Percentiles rank a stretch among this genome's conserved stretches.
These are phyloP conservation scores for Paraconiothyrium sp. DNA, from an alignment of 2,329 filamentous ascomycete species.

Conservation along the genomic window DNA sequence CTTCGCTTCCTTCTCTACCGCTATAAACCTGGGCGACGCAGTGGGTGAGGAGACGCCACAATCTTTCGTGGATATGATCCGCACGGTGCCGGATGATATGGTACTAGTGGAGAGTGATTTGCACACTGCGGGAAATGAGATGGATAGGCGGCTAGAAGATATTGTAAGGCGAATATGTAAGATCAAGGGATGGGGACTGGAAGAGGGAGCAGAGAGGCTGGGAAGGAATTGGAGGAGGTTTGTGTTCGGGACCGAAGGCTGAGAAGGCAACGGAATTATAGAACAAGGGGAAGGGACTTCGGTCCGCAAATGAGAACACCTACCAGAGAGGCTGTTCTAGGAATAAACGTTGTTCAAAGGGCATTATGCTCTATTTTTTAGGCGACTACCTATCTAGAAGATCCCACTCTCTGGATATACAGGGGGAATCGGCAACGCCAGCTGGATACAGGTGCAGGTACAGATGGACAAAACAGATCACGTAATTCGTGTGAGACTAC, in stretches of 20 bases:
- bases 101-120: constrained; percentile 91
- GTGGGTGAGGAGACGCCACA: constrained; percentile 57
- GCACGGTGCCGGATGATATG: constrained; percentile 76
- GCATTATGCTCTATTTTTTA: not conserved
- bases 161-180: constrained; percentile 79
- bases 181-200: constrained; percentile 79
- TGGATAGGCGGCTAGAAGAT: constrained; percentile 81
- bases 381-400: not conserved
- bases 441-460: not conserved
- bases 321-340: not conserved
- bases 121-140: constrained; percentile 79
- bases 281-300: too few species aligned
- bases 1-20: constrained; percentile 87
- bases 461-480: constrained; percentile 10
- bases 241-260: constrained; percentile 65
- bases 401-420: not conserved
- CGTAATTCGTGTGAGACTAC: constrained; percentile 1
- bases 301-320: not conserved
- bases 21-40: constrained; percentile 74
- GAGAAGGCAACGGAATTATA: not conserved
- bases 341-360: not conserved
- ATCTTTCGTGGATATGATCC: constrained; percentile 73
- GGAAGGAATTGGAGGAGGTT: constrained; percentile 81
- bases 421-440: not conserved
- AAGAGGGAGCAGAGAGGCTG: constrained; percentile 74